These are phyloP conservation scores for Urtica urens DNA, from an alignment of 306 rosid species.

Conservation along the genomic window DNA sequence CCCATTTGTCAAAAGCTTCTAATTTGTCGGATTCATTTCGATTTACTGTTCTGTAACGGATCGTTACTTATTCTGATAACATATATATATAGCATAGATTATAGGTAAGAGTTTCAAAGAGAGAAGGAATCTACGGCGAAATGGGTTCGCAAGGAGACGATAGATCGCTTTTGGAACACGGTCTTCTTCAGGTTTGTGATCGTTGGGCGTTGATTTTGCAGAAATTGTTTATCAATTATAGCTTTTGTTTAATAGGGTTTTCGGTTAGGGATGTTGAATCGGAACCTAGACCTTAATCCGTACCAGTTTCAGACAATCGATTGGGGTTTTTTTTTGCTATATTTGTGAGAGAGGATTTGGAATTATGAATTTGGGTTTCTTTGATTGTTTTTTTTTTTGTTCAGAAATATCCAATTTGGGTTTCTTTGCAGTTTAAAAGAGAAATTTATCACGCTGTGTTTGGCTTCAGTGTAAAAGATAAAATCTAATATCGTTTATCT, in stretches of 20 bases:
- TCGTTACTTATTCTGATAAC: too few relatives aligned
- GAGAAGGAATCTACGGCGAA: too few relatives aligned
- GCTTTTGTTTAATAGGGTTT: neutral
- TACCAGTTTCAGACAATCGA: neutral
- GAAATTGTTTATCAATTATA: neutral
- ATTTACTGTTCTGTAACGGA: too few relatives aligned
- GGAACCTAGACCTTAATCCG: neutral
- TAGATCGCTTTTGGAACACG: conserved; percentile 36
- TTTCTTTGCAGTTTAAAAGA: too few relatives aligned
- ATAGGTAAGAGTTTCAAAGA: too few relatives aligned
- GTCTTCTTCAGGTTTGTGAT: conserved; percentile 27
- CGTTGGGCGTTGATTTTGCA: neutral
- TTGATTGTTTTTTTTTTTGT: neutral
- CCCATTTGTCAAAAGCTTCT: too few relatives aligned
- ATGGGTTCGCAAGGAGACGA: conserved; percentile 39
- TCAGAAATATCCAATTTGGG: neutral
- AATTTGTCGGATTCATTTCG: too few relatives aligned
- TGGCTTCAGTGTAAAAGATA: too few relatives aligned
- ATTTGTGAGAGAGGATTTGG: neutral
- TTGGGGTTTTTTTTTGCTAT: neutral
- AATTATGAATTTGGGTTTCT: conserved; percentile 7
- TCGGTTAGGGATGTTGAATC: neutral
- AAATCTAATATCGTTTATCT: too few relatives aligned
- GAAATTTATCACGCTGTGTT: too few relatives aligned
- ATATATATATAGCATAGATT: too few relatives aligned